These are phyloP conservation scores for Globisporangium perplexum DNA, from an alignment of 352 stramenopile genomes.

Conservation along the genomic window DNA sequence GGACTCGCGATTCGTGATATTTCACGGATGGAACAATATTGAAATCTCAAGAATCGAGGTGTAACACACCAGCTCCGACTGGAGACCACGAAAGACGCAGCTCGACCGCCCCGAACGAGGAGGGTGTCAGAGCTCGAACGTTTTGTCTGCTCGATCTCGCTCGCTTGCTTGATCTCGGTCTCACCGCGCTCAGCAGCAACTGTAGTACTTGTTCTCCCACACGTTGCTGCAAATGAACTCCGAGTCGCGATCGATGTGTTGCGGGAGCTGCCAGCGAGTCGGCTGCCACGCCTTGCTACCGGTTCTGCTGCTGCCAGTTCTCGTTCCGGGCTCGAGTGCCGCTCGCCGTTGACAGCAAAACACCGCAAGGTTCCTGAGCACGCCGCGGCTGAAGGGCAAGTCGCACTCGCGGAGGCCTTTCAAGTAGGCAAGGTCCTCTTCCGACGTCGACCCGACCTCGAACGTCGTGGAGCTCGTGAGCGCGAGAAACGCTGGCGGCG, in stretches of 20 bases:
- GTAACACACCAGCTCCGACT: too few species aligned
- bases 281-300: too few species aligned
- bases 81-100: too few species aligned
- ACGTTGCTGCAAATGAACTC: slow-evolving; percentile 38
- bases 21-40: too few species aligned
- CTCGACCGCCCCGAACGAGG: too few species aligned
- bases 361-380: slow-evolving; percentile 26
- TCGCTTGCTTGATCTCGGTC: too few species aligned
- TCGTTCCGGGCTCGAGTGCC: too few species aligned
- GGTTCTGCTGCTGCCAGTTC: too few species aligned
- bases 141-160: too few species aligned
- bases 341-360: slow-evolving; percentile 28
- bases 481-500: slow-evolving; percentile 30
- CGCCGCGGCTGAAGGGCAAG: slow-evolving; percentile 56
- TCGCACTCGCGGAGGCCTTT: slow-evolving; percentile 53
- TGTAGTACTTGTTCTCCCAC: slow-evolving; percentile 69
- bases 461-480: slow-evolving; percentile 66
- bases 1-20: too few species aligned
- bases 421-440: slow-evolving; percentile 58
- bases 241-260: slow-evolving; percentile 38
- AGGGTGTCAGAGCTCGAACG: too few species aligned
- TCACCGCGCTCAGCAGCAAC: slow-evolving; percentile 27
- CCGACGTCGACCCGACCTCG: slow-evolving; percentile 44
- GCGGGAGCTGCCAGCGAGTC: slow-evolving; percentile 15
- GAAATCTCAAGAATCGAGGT: too few species aligned